Evolutionary conservation across 1,139 yeast genomes (phyloP).

Genomic region (Torulaspora pretoriensis): DNA sequence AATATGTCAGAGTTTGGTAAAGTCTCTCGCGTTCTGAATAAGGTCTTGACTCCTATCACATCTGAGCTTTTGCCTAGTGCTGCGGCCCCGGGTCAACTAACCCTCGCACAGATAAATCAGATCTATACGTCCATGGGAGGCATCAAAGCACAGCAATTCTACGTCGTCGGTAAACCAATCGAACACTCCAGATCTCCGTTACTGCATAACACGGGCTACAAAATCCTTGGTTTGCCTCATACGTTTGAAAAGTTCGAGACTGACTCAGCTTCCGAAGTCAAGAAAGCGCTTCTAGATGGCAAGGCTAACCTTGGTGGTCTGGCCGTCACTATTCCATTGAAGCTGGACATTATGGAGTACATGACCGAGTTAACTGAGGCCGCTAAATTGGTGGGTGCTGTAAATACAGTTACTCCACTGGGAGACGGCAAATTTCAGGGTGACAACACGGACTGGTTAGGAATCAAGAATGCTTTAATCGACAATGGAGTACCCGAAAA

Average conservation of each 20-base stretch:
- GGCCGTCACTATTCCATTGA: conserved; percentile 88
- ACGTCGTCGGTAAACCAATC: conserved; percentile 79
- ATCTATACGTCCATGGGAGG: conserved; percentile 63
- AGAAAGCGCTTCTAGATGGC: conserved; percentile 46
- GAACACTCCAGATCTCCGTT: conserved; percentile 84
- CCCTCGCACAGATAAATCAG: conserved; percentile 57
- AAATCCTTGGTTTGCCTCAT: conserved; percentile 73
- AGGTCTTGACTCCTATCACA: conserved; percentile 77
- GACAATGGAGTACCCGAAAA: conserved; percentile 55
- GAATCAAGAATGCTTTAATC: conserved; percentile 66
- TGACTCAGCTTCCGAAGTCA: conserved; percentile 50
- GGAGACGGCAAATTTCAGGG: conserved; percentile 60
- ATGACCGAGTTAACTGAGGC: conserved; percentile 63
- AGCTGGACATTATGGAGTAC: conserved; percentile 68
- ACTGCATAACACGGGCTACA: conserved; percentile 74
- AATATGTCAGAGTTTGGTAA: conserved; percentile 78
- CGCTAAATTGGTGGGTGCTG: conserved; percentile 82
- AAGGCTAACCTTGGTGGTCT: conserved; percentile 70
- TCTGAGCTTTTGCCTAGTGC: conserved; percentile 58
- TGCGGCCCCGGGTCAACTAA: conserved; percentile 77
- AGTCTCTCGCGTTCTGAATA: conserved; percentile 72
- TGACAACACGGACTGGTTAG: conserved; percentile 95
- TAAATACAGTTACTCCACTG: conserved; percentile 73
- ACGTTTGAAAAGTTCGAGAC: conserved; percentile 67
- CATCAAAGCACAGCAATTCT: conserved; percentile 52